A percentile compares a stretch with the other conserved stretches of the same genome.
These are phyloP conservation scores for Globisporangium mamillatum DNA, from an alignment of 352 stramenopile species.

Conservation along the genomic window DNA sequence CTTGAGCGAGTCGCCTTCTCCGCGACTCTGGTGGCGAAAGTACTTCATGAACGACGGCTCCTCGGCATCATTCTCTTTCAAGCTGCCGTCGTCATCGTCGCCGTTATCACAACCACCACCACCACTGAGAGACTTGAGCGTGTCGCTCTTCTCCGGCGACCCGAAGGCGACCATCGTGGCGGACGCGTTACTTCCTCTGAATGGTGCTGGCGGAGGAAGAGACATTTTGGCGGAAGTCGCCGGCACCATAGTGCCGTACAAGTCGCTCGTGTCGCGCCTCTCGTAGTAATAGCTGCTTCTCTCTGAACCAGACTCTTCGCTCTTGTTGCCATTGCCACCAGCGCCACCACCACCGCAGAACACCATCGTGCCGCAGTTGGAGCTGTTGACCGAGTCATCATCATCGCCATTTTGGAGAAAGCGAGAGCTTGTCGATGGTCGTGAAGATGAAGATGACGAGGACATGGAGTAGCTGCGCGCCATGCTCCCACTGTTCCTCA, in stretches of 20 bases:
- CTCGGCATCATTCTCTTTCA: constrained; percentile 9
- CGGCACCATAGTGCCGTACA: constrained; percentile 66
- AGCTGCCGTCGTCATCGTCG: constrained; percentile 14
- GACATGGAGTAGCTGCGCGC: constrained; percentile 22
- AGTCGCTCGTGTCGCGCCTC: constrained; percentile 44
- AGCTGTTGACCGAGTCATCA: constrained; percentile 5
- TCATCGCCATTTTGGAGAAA: constrained; percentile 1
- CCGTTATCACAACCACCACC: background rate
- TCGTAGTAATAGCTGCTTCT: constrained; percentile 17
- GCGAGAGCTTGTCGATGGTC: background rate
- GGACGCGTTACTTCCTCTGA: background rate
- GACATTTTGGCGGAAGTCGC: background rate
- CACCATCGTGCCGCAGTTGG: constrained; percentile 50
- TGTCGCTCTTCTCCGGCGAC: constrained; percentile 3
- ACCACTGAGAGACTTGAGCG: constrained; percentile 8
- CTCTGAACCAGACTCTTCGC: constrained; percentile 12
- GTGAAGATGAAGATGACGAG: constrained; percentile 17
- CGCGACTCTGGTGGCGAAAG: constrained; percentile 36
- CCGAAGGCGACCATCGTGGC: constrained; percentile 10
- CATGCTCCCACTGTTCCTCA: constrained; percentile 27
- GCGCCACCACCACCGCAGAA: constrained; percentile 27
- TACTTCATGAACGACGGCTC: constrained; percentile 87
- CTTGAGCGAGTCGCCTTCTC: constrained; percentile 22
- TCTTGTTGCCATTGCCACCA: constrained; percentile 3
- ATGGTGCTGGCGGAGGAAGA: constrained; percentile 19